phyloP scores from a whole-genome alignment of 2,329 filamentous ascomycete species.

The Saccharata proteae region DNA sequence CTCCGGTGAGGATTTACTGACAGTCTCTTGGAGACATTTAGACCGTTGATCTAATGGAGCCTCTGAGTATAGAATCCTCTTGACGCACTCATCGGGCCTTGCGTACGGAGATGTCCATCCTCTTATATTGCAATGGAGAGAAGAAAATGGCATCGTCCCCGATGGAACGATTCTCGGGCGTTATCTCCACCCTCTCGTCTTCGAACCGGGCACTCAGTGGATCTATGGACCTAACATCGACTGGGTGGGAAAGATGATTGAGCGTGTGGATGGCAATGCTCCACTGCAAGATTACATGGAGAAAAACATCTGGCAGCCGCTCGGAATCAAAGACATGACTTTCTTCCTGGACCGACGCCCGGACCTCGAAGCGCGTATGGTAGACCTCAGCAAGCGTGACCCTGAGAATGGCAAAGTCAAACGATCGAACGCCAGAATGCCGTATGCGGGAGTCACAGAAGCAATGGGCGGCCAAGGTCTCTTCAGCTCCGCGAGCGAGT shows the following conservation, averaged over 20 bases:
- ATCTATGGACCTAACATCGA: conserved; percentile 15
- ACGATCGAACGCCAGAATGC: conserved; percentile 5
- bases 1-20: conserved; percentile 4
- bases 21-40: neutral
- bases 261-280: conserved; percentile 12
- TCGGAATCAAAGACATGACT: conserved; percentile 15
- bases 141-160: conserved; percentile 9
- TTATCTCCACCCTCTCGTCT: conserved; percentile 14
- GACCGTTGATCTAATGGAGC: conserved; percentile 5
- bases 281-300: conserved; percentile 16
- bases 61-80: conserved; percentile 14
- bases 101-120: conserved; percentile 14
- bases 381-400: conserved; percentile 15
- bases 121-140: conserved; percentile 8
- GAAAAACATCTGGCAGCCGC: conserved; percentile 13
- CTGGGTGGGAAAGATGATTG: conserved; percentile 16
- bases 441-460: conserved; percentile 9
- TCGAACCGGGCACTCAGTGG: conserved; percentile 16
- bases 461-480: conserved; percentile 8
- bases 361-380: conserved; percentile 6
- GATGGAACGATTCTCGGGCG: conserved; percentile 9
- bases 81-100: conserved; percentile 18
- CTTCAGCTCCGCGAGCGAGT: conserved; percentile 13
- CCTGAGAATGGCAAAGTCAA: conserved; percentile 11
- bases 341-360: conserved; percentile 11